Percentiles rank a stretch among this genome's conserved stretches.
phyloP scores from a whole-genome alignment of 768 basidiomycete species.

The Termitomyces sp. region DNA sequence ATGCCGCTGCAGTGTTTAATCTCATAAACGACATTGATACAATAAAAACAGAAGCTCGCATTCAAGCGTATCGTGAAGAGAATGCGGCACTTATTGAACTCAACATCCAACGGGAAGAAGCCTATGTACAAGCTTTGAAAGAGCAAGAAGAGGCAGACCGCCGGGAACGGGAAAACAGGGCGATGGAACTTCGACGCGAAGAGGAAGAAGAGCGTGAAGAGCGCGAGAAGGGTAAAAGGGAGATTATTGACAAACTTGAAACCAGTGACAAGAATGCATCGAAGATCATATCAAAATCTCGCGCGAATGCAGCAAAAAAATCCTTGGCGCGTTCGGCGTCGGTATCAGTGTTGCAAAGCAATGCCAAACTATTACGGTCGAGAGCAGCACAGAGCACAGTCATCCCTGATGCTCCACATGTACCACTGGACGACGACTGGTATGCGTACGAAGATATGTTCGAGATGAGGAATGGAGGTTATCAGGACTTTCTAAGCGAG shows the following conservation, averaged over 20 bases:
- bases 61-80: slow-evolving; percentile 70
- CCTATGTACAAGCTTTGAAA: slow-evolving; percentile 62
- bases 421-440: slow-evolving; percentile 72
- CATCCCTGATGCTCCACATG: slow-evolving; percentile 77
- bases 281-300: slow-evolving; percentile 64
- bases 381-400: slow-evolving; percentile 59
- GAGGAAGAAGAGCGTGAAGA: slow-evolving; percentile 77
- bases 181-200: slow-evolving; percentile 55
- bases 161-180: slow-evolving; percentile 62
- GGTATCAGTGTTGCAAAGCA: slow-evolving; percentile 37
- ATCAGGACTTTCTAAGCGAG: slow-evolving; percentile 71
- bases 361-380: slow-evolving; percentile 47
- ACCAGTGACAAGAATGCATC: slow-evolving; percentile 67
- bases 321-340: slow-evolving; percentile 50
- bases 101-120: slow-evolving; percentile 79
- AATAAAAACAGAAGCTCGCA: slow-evolving; percentile 74
- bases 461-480: slow-evolving; percentile 43
- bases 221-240: slow-evolving; percentile 62
- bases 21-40: slow-evolving; percentile 87
- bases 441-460: slow-evolving; percentile 72
- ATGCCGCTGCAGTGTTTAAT: slow-evolving; percentile 73
- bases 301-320: slow-evolving; percentile 58
- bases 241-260: slow-evolving; percentile 79
- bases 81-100: slow-evolving; percentile 81
- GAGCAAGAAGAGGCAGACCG: slow-evolving; percentile 82